Conservation (phyloP, 1,284 basidiomycete species). For the Mycosarcoma maydis region DNA sequence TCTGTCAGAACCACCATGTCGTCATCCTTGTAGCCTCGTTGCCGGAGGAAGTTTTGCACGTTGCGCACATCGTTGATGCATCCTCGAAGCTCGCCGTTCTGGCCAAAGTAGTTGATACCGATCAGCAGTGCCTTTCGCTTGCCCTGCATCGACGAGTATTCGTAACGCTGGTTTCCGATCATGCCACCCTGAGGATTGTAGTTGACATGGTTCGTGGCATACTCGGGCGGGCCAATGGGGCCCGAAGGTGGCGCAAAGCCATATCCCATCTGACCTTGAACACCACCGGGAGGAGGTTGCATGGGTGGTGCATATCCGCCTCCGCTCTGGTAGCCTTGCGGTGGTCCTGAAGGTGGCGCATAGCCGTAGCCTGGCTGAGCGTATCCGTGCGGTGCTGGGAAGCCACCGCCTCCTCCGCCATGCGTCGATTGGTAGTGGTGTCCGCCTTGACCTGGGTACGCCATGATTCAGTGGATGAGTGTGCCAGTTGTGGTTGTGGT, state of each 20-base stretch:
- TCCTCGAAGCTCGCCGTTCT: constrained; percentile 59
- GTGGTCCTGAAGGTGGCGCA: constrained; percentile 24
- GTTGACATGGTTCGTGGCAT: constrained; percentile 52
- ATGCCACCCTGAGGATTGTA: constrained; percentile 58
- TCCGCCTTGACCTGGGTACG: constrained; percentile 58
- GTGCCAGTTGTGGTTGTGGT: no score
- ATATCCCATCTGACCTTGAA: constrained; percentile 40
- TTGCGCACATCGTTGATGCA: constrained; percentile 67
- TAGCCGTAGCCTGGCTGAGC: constrained; percentile 44
- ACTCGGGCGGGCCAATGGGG: constrained; percentile 56
- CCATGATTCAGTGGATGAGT: constrained; percentile 25
- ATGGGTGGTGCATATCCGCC: constrained; percentile 38
- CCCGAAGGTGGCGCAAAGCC: constrained; percentile 39
- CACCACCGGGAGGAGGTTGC: constrained; percentile 33
- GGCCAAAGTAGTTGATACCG: constrained; percentile 65
- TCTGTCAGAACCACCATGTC: constrained; percentile 67
- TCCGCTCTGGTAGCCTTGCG: constrained; percentile 17
- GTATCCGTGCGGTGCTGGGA: constrained; percentile 37
- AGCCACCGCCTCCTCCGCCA: constrained; percentile 39
- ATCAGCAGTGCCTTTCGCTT: constrained; percentile 66
- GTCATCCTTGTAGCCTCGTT: constrained; percentile 63
- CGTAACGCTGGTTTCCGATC: constrained; percentile 58
- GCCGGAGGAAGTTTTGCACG: constrained; percentile 62
- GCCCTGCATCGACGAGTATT: constrained; percentile 64
- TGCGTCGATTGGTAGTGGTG: constrained; percentile 53